Percentiles rank a stretch among this genome's conserved stretches.
Evolutionary conservation across 108 stramenopile genomes (phyloP).

Genomic region (Cyclotella cryptica): DNA sequence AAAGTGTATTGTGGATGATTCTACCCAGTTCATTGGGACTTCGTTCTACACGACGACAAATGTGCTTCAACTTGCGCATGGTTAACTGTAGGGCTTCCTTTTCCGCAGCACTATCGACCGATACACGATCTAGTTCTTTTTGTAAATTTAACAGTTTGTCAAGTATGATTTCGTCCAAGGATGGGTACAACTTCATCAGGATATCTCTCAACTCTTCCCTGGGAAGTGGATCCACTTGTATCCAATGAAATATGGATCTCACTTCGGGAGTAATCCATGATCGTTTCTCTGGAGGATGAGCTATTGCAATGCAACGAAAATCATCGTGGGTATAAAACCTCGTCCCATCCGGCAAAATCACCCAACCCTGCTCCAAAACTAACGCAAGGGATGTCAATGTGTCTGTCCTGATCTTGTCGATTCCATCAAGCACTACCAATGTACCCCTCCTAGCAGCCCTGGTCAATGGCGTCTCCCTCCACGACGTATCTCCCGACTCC

Average conservation of each 20-base stretch:
- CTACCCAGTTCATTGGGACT: constrained; percentile 34
- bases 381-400: constrained; percentile 64
- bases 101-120: constrained; percentile 56
- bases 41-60: constrained; percentile 53
- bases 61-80: constrained; percentile 62
- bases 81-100: constrained; percentile 53
- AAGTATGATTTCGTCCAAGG: constrained; percentile 31
- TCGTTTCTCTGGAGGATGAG: constrained; percentile 56
- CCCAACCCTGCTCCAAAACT: constrained; percentile 58
- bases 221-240: constrained; percentile 46
- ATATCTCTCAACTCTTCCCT: constrained; percentile 44
- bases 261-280: constrained; percentile 72
- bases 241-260: constrained; percentile 62
- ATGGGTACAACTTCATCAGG: constrained; percentile 45
- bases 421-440: constrained; percentile 77
- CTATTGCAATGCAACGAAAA: constrained; percentile 54
- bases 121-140: constrained; percentile 47
- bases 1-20: constrained; percentile 46
- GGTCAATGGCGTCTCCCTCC: constrained; percentile 80
- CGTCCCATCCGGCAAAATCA: constrained; percentile 72
- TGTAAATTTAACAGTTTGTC: constrained; percentile 48
- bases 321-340: constrained; percentile 38
- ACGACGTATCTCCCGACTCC: constrained; percentile 72
- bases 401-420: constrained; percentile 78
- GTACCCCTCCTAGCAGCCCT: constrained; percentile 70